Conservation (phyloP, 306 rosid species). For the Cicer pinnatifidum region DNA sequence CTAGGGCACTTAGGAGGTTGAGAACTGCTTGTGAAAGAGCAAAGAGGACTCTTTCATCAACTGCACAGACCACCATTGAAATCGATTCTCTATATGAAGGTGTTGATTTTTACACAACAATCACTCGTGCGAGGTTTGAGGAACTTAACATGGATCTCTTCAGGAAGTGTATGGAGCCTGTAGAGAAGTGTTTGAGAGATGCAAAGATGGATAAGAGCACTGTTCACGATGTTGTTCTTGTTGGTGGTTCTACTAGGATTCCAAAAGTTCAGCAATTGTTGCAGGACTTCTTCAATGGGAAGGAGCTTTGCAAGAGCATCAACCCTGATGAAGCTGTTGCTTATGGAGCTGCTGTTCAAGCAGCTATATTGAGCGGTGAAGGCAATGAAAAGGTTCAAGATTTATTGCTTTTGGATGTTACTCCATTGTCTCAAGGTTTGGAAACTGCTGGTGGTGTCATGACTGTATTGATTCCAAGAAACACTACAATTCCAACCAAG, state of each 20-base stretch:
- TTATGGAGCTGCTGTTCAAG: slow-evolving; percentile 77
- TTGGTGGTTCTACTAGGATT: slow-evolving; percentile 77
- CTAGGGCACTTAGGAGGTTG: slow-evolving; percentile 64
- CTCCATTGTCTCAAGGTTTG: slow-evolving; percentile 65
- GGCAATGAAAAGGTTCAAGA: slow-evolving; percentile 74
- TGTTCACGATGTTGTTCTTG: slow-evolving; percentile 67
- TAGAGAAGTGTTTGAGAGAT: slow-evolving; percentile 71
- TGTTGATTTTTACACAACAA: slow-evolving; percentile 64
- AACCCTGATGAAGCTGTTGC: slow-evolving; percentile 84
- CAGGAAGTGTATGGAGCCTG: slow-evolving; percentile 77
- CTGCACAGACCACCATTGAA: slow-evolving; percentile 77
- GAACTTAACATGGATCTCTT: slow-evolving; percentile 78
- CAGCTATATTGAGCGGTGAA: slow-evolving; percentile 70
- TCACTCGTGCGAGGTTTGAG: slow-evolving; percentile 73
- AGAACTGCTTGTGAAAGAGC: slow-evolving; percentile 76
- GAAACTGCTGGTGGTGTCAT: slow-evolving; percentile 66
- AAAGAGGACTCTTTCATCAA: slow-evolving; percentile 71
- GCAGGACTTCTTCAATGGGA: slow-evolving; percentile 73
- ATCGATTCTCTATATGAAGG: slow-evolving; percentile 68
- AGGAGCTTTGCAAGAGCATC: slow-evolving; percentile 76
- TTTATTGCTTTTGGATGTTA: slow-evolving; percentile 64
- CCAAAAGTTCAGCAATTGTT: slow-evolving; percentile 72
- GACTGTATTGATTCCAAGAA: slow-evolving; percentile 71
- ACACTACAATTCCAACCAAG: slow-evolving; percentile 73
- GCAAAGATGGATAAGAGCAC: slow-evolving; percentile 74